Conservation (phyloP, 768 basidiomycete species). For the Cubamyces sp. region DNA sequence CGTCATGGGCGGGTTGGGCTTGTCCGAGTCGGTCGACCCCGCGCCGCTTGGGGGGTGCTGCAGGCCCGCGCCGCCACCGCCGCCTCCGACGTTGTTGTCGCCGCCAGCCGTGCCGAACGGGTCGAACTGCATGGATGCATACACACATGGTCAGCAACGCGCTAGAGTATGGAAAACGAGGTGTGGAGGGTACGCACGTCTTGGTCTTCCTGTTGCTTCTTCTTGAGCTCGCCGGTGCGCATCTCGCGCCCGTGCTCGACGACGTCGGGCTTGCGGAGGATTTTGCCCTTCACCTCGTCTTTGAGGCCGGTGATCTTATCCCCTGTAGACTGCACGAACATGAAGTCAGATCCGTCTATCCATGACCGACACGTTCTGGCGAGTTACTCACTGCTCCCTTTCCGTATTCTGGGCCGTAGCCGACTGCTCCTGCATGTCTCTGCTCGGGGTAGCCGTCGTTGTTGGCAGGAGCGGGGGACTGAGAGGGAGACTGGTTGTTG, state of each 20-base stretch:
- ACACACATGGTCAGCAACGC: neutral
- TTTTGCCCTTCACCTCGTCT: conserved; percentile 46
- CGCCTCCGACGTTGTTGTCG: neutral
- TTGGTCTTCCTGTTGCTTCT: conserved; percentile 36
- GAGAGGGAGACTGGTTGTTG: conserved; percentile 6
- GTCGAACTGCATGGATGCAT: neutral
- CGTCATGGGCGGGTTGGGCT: neutral
- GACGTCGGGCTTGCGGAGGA: conserved; percentile 40
- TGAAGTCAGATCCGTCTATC: too few relatives aligned
- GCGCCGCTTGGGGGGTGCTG: conserved; percentile 5
- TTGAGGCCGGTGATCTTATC: conserved; percentile 44
- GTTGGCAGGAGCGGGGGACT: neutral
- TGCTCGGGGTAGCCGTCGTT: conserved; percentile 41
- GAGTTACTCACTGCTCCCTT: conserved; percentile 35
- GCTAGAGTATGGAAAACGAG: neutral
- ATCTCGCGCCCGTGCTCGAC: conserved; percentile 43
- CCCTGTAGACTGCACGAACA: conserved; percentile 30
- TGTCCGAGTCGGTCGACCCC: neutral
- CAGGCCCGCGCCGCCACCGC: conserved; percentile 8
- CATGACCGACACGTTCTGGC: neutral
- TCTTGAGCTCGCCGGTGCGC: conserved; percentile 46
- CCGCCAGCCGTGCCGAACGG: conserved; percentile 3
- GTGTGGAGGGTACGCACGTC: conserved; percentile 20
- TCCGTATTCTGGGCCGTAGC: conserved; percentile 43
- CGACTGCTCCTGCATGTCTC: conserved; percentile 46